phyloP scores from a whole-genome alignment of 208 protist genomes.

The Trypanosoma theileri region DNA sequence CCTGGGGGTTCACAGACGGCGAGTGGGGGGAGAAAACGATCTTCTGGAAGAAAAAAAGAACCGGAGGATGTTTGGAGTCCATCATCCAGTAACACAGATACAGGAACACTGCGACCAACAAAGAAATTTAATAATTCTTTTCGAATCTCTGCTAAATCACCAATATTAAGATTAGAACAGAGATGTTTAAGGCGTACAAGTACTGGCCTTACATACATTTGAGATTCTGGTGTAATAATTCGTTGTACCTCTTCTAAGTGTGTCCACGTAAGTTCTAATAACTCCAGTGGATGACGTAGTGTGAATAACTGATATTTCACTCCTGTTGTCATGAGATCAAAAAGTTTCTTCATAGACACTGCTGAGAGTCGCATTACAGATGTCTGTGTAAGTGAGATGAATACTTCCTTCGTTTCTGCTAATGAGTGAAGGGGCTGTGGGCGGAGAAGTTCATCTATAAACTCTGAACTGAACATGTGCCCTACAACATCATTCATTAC shows the following conservation, averaged over 20 bases:
- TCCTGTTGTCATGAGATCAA: constrained; percentile 92
- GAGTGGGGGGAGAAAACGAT: constrained; percentile 45
- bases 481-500: constrained; percentile 77
- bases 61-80: constrained; percentile 69
- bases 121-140: constrained; percentile 75
- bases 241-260: constrained; percentile 70
- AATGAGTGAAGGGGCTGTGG: constrained; percentile 81
- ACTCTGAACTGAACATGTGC: constrained; percentile 72
- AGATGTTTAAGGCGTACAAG: constrained; percentile 34
- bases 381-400: constrained; percentile 74
- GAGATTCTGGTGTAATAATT: constrained; percentile 31
- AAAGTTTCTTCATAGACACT: constrained; percentile 89
- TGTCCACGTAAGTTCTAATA: constrained; percentile 86
- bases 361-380: constrained; percentile 87
- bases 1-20: constrained; percentile 54
- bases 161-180: constrained; percentile 26
- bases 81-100: constrained; percentile 85
- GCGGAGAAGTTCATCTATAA: constrained; percentile 85
- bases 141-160: constrained; percentile 60
- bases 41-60: constrained; percentile 52
- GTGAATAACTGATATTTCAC: constrained; percentile 90
- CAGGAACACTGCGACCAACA: constrained; percentile 56
- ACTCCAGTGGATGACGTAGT: constrained; percentile 74
- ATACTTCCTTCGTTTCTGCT: constrained; percentile 61
- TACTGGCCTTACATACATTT: constrained; percentile 25